These are phyloP conservation scores for Melampsora americana DNA, from an alignment of 1,284 basidiomycete species.

Conservation along the genomic window DNA sequence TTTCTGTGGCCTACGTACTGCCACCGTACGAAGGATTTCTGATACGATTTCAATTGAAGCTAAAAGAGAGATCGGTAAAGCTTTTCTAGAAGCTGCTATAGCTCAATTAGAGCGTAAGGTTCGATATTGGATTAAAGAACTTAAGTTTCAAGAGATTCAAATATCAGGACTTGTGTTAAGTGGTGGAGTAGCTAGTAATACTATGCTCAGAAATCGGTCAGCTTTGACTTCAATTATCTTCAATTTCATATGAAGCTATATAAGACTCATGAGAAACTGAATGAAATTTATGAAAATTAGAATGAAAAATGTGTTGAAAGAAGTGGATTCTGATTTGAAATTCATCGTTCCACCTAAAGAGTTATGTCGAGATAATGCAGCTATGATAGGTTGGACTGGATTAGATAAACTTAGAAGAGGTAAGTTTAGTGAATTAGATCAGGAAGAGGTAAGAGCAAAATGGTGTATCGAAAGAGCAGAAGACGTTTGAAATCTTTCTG, in stretches of 20 bases:
- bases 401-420: slow-evolving; percentile 69
- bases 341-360: slow-evolving; percentile 25
- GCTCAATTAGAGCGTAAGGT: slow-evolving; percentile 74
- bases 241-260: no score
- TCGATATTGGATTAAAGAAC: slow-evolving; percentile 61
- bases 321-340: slow-evolving; percentile 9
- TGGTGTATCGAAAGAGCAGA: slow-evolving; percentile 31
- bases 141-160: slow-evolving; percentile 56
- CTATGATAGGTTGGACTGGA: slow-evolving; percentile 88
- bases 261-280: no score
- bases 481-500: background rate
- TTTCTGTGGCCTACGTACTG: slow-evolving; percentile 36
- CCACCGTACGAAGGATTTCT: slow-evolving; percentile 8
- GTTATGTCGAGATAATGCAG: slow-evolving; percentile 72
- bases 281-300: background rate
- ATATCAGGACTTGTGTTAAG: slow-evolving; percentile 65
- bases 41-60: slow-evolving; percentile 15
- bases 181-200: slow-evolving; percentile 86
- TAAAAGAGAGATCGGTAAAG: slow-evolving; percentile 60
- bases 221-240: slow-evolving; percentile 43
- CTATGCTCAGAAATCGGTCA: slow-evolving; percentile 65
- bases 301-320: slow-evolving; percentile 2
- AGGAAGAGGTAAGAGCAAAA: slow-evolving; percentile 17
- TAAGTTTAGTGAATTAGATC: slow-evolving; percentile 57
- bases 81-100: slow-evolving; percentile 70